Evolutionary conservation across 164 flowering plant genomes (phyloP), one percentile per base, ranked within the genome.

Genomic region (Magnolia officinalis): DNA sequence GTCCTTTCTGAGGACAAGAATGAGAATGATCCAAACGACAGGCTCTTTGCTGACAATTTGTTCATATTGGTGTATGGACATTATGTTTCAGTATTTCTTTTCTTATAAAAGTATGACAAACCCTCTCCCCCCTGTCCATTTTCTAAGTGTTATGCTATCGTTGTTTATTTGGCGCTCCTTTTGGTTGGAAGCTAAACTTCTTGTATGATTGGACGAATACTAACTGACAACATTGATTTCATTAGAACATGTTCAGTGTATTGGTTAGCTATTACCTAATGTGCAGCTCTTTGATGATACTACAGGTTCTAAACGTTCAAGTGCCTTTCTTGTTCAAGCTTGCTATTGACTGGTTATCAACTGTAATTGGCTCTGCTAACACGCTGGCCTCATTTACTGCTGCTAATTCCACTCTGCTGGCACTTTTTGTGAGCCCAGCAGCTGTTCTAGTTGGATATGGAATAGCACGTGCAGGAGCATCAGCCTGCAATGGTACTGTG

Each of bases 361-460:
- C 89, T 6, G 84, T 89, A 23, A 82, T 93, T 23, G 90, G 91
- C 49, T 82, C 86, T 84, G 87, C 88, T 71, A 71, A 67, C 77
- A 74, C 88, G 73, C 86, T 92, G 82, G 85, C 98, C 67, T 77
- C 90, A 19, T 91, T 90, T 77, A 78, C 92, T 16, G 74, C 86
- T 74, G 87, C 90, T 71, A 94, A 94, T 84, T 82, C 99, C 20
- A 80, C 91, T 61, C 5, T 75, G 19, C 67, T 92, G 50, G 90
- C 95, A 8, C 85, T 94, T 76, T 92, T 93, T 79, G 91, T 86
- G 50, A 96, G 92, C 77, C 99, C 99, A 0, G 90, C 87, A 21
- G 90, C 99, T 65, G 94, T 92, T 86, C 84, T 96, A 71, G 80
- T 90, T 81, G 99, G 99, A 49, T 96, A 96, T 84, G 99, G 99